A percentile compares a stretch with the other conserved stretches of the same genome.
phyloP scores from a whole-genome alignment of 1,284 basidiomycete genomes.

The Puccinia polysora region DNA sequence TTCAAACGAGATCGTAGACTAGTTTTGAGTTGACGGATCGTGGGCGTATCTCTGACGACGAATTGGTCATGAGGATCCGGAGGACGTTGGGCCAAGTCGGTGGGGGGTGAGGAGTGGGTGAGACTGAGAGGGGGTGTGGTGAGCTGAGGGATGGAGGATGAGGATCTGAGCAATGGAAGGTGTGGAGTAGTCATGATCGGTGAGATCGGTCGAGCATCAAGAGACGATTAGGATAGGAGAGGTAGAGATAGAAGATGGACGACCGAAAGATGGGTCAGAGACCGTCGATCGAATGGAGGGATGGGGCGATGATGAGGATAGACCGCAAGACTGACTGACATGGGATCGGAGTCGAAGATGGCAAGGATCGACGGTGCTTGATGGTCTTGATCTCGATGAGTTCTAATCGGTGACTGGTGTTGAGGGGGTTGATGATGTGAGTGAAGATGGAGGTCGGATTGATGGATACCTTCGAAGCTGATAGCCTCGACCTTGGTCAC shows the following conservation, averaged over 20 bases:
- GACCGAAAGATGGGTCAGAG: too few relatives aligned
- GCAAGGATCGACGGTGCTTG: neutral
- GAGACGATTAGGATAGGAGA: too few relatives aligned
- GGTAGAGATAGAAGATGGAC: too few relatives aligned
- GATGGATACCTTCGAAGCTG: conserved; percentile 20
- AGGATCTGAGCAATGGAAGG: neutral
- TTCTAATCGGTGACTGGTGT: neutral
- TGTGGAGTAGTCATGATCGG: too few relatives aligned
- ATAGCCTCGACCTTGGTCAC: conserved; percentile 19
- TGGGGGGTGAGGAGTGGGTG: neutral
- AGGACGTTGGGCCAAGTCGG: neutral
- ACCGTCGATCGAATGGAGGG: too few relatives aligned
- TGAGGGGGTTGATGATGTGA: neutral
- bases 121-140: neutral
- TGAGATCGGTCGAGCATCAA: too few relatives aligned
- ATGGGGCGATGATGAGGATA: too few relatives aligned
- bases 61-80: conserved; percentile 3
- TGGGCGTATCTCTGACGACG: conserved; percentile 7
- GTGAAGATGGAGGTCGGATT: neutral
- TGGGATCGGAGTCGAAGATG: neutral
- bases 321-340: neutral
- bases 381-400: neutral
- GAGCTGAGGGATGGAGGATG: neutral
- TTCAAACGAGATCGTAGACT: conserved; percentile 9
- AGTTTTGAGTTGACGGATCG: conserved; percentile 23